Evolutionary conservation across 805 yeast species (phyloP).

Genomic region (Limtongozyma cylindracea): DNA sequence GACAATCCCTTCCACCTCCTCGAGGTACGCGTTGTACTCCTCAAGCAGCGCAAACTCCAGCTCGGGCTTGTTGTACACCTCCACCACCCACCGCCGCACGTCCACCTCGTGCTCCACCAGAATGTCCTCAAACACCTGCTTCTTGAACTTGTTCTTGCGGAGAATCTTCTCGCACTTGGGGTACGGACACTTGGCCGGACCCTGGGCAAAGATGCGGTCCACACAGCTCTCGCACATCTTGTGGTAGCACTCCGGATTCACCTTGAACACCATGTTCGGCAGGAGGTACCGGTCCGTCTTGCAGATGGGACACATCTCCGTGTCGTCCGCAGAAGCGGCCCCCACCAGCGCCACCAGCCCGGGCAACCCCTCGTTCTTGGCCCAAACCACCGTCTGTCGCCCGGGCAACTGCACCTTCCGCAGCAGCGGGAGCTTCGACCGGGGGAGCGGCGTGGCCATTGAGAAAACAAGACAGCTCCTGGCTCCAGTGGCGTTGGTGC

Average conservation of each 20-base stretch:
- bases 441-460: too few relatives aligned
- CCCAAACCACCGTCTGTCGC: too few relatives aligned
- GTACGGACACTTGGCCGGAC: constrained; percentile 95
- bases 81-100: constrained; percentile 51
- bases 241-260: constrained; percentile 95
- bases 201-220: constrained; percentile 77
- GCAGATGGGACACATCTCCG: constrained; percentile 93
- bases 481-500: too few relatives aligned
- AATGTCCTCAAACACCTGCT: constrained; percentile 82
- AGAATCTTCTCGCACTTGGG: constrained; percentile 71
- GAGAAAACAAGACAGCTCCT: too few relatives aligned
- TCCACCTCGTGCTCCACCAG: constrained; percentile 83
- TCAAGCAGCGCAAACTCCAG: constrained; percentile 38
- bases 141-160: constrained; percentile 73
- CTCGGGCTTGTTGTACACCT: constrained; percentile 57
- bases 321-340: too few relatives aligned
- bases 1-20: constrained; percentile 57
- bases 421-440: too few relatives aligned
- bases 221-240: constrained; percentile 95
- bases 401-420: too few relatives aligned
- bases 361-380: too few relatives aligned
- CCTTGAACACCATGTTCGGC: constrained; percentile 77
- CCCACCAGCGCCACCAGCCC: too few relatives aligned
- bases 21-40: constrained; percentile 57
- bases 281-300: constrained; percentile 84